These are phyloP conservation scores for Salisapilia sapeloensis DNA, from an alignment of 352 stramenopile genomes.

Conservation along the genomic window DNA sequence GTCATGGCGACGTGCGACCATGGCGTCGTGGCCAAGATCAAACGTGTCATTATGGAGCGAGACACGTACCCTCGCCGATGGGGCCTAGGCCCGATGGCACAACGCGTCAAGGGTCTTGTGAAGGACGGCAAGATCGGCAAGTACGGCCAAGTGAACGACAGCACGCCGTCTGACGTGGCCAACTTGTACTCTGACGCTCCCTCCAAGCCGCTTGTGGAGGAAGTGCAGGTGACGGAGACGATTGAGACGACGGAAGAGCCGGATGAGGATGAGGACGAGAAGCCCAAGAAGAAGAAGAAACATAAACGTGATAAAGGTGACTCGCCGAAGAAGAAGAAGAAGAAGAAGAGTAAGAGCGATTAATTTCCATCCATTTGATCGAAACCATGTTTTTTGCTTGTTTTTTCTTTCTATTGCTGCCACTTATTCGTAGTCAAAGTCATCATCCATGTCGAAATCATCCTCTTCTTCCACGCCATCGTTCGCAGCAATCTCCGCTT, in stretches of 20 bases:
- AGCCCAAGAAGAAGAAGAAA: slow-evolving; percentile 24
- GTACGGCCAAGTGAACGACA: slow-evolving; percentile 81
- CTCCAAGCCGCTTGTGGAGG: slow-evolving; percentile 43
- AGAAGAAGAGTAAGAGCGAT: slow-evolving; percentile 67
- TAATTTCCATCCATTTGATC: no score
- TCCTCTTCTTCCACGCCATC: slow-evolving; percentile 25
- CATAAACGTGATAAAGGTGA: slow-evolving; percentile 7
- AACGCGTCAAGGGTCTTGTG: slow-evolving; percentile 98
- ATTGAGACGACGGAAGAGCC: slow-evolving; percentile 7
- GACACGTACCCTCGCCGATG: slow-evolving; percentile 98
- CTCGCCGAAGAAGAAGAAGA: slow-evolving; percentile 25
- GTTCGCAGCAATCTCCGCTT: slow-evolving; percentile 31
- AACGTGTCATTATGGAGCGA: slow-evolving; percentile 99
- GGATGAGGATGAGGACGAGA: slow-evolving; percentile 19
- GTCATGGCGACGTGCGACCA: slow-evolving; percentile 99
- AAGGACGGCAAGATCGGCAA: slow-evolving; percentile 86
- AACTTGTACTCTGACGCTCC: slow-evolving; percentile 39
- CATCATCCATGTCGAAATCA: slow-evolving; percentile 43
- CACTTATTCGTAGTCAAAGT: slow-evolving; percentile 39
- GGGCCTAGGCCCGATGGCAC: slow-evolving; percentile 97
- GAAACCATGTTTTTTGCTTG: no score
- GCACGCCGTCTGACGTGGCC: slow-evolving; percentile 58
- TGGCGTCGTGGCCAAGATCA: slow-evolving; percentile 99
- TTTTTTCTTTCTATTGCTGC: slow-evolving; percentile 8
- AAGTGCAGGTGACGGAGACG: slow-evolving; percentile 17